Evolutionary conservation across 2,329 filamentous ascomycete species (phyloP).

Genomic region (Bisporella sp.): DNA sequence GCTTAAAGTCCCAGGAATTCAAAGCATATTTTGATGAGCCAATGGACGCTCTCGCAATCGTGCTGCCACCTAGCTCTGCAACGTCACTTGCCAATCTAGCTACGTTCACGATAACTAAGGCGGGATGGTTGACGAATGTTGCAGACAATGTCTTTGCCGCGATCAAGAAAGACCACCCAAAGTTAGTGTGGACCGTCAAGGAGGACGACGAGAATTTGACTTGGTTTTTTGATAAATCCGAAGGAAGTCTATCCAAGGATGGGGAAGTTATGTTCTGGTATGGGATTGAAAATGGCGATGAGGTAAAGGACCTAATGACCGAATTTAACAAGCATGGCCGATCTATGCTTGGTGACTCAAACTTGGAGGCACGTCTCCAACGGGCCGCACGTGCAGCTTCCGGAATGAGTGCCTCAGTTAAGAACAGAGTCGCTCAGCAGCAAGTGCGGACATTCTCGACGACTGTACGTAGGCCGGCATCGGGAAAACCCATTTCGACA

Average conservation of each 20-base stretch:
- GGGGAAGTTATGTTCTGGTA: slow-evolving; percentile 97
- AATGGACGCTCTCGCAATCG: slow-evolving; percentile 87
- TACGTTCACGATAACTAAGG: slow-evolving; percentile 87
- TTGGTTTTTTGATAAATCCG: slow-evolving; percentile 97
- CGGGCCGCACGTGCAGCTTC: slow-evolving; percentile 67
- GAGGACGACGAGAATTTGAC: slow-evolving; percentile 93
- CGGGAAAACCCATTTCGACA: slow-evolving; percentile 10
- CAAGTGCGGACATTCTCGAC: slow-evolving; percentile 66
- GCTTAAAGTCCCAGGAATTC: slow-evolving; percentile 70
- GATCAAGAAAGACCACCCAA: slow-evolving; percentile 89
- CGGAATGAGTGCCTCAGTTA: slow-evolving; percentile 43
- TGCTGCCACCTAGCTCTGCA: slow-evolving; percentile 64
- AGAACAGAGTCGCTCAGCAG: slow-evolving; percentile 39
- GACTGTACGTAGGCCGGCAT: slow-evolving; percentile 35
- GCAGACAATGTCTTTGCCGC: slow-evolving; percentile 91
- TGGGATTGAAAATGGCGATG: slow-evolving; percentile 65
- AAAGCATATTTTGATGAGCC: slow-evolving; percentile 91
- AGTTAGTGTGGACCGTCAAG: slow-evolving; percentile 93
- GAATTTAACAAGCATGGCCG: slow-evolving; percentile 79
- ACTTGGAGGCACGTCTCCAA: slow-evolving; percentile 79
- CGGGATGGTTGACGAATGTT: slow-evolving; percentile 90
- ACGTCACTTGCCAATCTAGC: slow-evolving; percentile 73
- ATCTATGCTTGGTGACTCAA: slow-evolving; percentile 83
- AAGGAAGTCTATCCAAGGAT: slow-evolving; percentile 79
- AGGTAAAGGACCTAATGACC: slow-evolving; percentile 75